A percentile compares a stretch with the other conserved stretches of the same genome.
Conservation (phyloP, 2,329 filamentous ascomycete genomes). For the Colletotrichum echinochloae region DNA sequence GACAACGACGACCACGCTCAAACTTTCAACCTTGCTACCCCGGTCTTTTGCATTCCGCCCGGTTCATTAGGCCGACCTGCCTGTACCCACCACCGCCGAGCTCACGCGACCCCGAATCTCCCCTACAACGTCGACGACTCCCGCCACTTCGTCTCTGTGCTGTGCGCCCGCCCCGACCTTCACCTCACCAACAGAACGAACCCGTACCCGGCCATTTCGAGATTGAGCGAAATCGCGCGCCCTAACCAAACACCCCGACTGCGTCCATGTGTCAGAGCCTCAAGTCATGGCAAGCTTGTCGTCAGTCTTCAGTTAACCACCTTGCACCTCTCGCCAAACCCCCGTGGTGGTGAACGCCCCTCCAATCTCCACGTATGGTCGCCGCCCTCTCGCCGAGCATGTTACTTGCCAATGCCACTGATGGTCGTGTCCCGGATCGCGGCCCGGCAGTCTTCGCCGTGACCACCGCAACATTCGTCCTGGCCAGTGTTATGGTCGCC, state of each 20-base stretch:
- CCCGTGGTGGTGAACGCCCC: slow-evolving; percentile 35
- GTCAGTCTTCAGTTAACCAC: slow-evolving; percentile 36
- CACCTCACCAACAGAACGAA: not conserved
- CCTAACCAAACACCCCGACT: slow-evolving; percentile 18
- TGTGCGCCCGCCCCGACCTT: not conserved
- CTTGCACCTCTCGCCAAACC: slow-evolving; percentile 33
- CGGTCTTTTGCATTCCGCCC: slow-evolving; percentile 10
- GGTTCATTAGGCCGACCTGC: not conserved
- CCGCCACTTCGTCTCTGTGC: not conserved
- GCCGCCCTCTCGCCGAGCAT: slow-evolving; percentile 35
- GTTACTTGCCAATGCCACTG: slow-evolving; percentile 32
- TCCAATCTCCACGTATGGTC: slow-evolving; percentile 3
- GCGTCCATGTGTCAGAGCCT: slow-evolving; percentile 38
- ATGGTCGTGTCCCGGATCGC: slow-evolving; percentile 57
- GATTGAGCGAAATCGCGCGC: slow-evolving; percentile 18
- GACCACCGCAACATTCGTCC: slow-evolving; percentile 74
- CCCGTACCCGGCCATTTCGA: slow-evolving; percentile 11
- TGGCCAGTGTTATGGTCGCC: slow-evolving; percentile 80
- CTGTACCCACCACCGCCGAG: slow-evolving; percentile 4
- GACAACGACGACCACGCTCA: slow-evolving; percentile 3
- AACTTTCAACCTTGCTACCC: slow-evolving; percentile 10
- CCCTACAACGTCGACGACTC: slow-evolving; percentile 1
- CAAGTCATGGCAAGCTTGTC: slow-evolving; percentile 40
- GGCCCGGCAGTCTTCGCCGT: slow-evolving; percentile 76
- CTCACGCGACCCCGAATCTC: slow-evolving; percentile 5